These are phyloP conservation scores for Crucibulum laeve DNA, from an alignment of 768 basidiomycete genomes.

Conservation along the genomic window DNA sequence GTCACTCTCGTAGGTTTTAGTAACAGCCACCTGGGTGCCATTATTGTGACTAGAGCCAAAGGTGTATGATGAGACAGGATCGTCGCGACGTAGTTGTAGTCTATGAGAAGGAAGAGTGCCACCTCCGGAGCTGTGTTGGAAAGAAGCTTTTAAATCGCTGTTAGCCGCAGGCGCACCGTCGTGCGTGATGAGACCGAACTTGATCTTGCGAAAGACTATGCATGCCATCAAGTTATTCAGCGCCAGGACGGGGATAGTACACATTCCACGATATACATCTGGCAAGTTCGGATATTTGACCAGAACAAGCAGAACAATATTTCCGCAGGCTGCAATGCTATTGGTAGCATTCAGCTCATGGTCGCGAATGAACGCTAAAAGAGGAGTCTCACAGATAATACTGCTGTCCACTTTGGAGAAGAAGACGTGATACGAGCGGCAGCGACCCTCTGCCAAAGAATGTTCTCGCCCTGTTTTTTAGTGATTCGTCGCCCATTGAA, in stretches of 20 bases:
- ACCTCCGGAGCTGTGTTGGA: too few relatives aligned
- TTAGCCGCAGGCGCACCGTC: too few relatives aligned
- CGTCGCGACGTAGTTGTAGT: too few relatives aligned
- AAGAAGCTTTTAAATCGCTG: too few relatives aligned
- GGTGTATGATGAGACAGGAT: too few relatives aligned
- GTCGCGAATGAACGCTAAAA: not conserved
- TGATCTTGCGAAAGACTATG: constrained; percentile 6
- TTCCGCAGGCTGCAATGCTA: not conserved
- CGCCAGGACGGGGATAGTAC: not conserved
- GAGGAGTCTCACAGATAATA: not conserved
- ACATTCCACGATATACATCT: not conserved
- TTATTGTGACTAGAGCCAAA: too few relatives aligned
- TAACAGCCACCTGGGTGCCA: too few relatives aligned
- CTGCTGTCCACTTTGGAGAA: not conserved
- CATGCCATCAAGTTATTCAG: constrained; percentile 9
- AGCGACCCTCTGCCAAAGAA: not conserved
- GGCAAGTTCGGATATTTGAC: not conserved
- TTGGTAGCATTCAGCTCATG: not conserved
- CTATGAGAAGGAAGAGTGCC: too few relatives aligned
- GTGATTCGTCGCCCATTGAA: not conserved
- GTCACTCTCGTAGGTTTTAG: too few relatives aligned
- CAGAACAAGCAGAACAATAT: not conserved
- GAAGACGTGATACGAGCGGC: not conserved
- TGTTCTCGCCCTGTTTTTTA: too few relatives aligned
- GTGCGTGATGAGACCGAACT: constrained; percentile 8